A percentile compares a stretch with the other conserved stretches of the same genome.
Conservation (phyloP, 345 rosid genomes). For the Brassica carinata region DNA sequence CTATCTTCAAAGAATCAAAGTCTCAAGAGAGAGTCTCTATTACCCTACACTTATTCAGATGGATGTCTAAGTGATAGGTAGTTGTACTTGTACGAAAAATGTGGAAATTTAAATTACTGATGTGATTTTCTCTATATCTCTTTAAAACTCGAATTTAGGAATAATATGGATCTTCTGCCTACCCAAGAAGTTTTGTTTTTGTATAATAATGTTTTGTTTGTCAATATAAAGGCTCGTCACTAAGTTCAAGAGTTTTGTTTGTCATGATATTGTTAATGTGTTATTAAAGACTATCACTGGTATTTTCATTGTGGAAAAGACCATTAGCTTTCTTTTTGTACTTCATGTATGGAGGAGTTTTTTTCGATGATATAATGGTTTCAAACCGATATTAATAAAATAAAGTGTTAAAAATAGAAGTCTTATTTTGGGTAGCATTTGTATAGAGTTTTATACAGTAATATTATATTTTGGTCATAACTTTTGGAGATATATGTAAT, state of each 20-base stretch:
- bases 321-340: too few species aligned
- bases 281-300: too few species aligned
- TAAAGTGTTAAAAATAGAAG: too few species aligned
- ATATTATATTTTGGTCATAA: not conserved
- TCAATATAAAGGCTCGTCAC: not conserved
- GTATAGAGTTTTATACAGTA: too few species aligned
- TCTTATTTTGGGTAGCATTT: not conserved
- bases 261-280: too few species aligned
- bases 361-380: too few species aligned
- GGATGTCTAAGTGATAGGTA: conserved; percentile 19
- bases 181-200: not conserved
- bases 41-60: conserved; percentile 53
- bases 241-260: too few species aligned
- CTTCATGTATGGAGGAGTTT: too few species aligned
- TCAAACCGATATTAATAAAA: too few species aligned
- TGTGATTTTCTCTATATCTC: not conserved
- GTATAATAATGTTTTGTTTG: not conserved
- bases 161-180: not conserved
- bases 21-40: conserved; percentile 51
- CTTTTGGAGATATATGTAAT: not conserved
- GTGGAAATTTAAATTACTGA: not conserved
- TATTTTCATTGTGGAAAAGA: too few species aligned
- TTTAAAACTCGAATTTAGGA: not conserved
- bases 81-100: conserved; percentile 24
- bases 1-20: conserved; percentile 45